Conservation (phyloP, 352 stramenopile species). For the Phytophthora citricola region DNA sequence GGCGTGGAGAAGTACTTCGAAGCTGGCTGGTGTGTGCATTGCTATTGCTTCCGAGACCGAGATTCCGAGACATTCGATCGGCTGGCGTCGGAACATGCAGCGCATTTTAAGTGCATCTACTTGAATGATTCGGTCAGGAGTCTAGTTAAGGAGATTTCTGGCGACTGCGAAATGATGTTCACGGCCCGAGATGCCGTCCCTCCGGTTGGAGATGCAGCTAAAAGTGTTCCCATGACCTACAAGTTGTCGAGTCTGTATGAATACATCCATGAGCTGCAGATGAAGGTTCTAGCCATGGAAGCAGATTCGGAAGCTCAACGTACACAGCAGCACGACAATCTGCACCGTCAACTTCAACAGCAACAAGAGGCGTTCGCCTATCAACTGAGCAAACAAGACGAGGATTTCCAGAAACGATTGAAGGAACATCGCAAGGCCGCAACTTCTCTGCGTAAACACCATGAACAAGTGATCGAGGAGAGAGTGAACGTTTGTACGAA, state of each 20-base stretch:
- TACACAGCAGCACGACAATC: conserved; percentile 15
- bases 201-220: background rate
- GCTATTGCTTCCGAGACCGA: conserved; percentile 29
- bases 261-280: conserved; percentile 23
- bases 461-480: conserved; percentile 21
- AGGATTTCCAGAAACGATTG: conserved; percentile 17
- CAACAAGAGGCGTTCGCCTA: conserved; percentile 21
- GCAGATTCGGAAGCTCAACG: conserved; percentile 6
- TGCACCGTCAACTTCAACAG: conserved; percentile 17
- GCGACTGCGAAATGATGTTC: conserved; percentile 13
- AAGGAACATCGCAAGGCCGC: conserved; percentile 7
- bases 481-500: conserved; percentile 13
- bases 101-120: conserved; percentile 24
- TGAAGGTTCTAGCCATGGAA: conserved; percentile 21
- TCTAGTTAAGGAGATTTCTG: conserved; percentile 24
- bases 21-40: conserved; percentile 25
- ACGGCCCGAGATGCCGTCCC: conserved; percentile 1
- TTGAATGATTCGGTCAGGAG: conserved; percentile 18
- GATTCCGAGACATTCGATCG: conserved; percentile 16
- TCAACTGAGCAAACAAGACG: conserved; percentile 18
- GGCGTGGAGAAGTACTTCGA: conserved; percentile 33
- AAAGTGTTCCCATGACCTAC: conserved; percentile 4
- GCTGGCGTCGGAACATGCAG: conserved; percentile 10
- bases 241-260: conserved; percentile 23
- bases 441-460: conserved; percentile 7